Base-by-base conservation (phyloP, 148 eudicot genomes). In the Talinum fruticosum region DNA sequence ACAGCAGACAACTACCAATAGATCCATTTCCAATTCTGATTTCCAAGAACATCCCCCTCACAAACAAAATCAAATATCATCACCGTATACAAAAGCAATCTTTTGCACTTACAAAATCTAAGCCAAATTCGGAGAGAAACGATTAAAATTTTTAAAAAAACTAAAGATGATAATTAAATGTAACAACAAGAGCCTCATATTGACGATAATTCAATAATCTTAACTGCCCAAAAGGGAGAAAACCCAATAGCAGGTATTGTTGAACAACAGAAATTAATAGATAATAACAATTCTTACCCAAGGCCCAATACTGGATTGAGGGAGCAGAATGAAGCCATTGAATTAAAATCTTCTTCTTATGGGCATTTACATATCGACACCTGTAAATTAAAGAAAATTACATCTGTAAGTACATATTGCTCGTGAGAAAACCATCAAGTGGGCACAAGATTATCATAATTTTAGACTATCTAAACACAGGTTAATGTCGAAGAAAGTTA, bases 271-370 rank as follows among this genome's bases (percentile, higher is more conserved):
- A 78, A 54, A 69, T 19, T 21, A 41, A 4, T 36, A 53, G 53
- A 29, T 53, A 67, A 54, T 8, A 24, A 24, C 0, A 30, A 47
- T 8, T 49, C 64, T 66, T 66, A 54, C 77, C 82, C 79, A n/a
- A 61, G 37, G n/a, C 70, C 79, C 37, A 76, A 35, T 19, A 80
- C 18, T 14, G 79, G 69, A 61, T 24, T 61, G 1, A 74, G 34
- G 51, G 26, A 66, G 76, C 79, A 61, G 24, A 70, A 69, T 62
- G 72, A 66, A 80, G 75, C 70, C 83, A 80, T 80, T 10, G 67
- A 14, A 81, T 57, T 59, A 29, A 28, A 59, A 76, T 1, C 66
- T 21, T 35, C 14, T 77, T 51, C 13, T 41, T 36, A 16, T 24
- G 74, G 19, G 59, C 10, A 53, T 34, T 68, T 45, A 38, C 75